Conservation (phyloP, 495 filamentous ascomycete species). For the Penicillium macrosclerotiorum region DNA sequence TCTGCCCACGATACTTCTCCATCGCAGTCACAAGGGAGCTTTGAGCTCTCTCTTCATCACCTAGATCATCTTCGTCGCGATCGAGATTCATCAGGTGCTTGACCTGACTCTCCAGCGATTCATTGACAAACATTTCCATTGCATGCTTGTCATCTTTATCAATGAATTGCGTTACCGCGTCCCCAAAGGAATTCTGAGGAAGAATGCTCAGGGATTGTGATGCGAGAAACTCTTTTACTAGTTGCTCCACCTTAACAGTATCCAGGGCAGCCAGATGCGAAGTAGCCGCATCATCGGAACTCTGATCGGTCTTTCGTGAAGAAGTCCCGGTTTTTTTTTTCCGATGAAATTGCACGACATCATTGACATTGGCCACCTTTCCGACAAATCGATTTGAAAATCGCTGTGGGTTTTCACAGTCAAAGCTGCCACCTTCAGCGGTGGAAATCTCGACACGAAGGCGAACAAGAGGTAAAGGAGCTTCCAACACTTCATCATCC, state of each 20-base stretch:
- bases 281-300: conserved; percentile 57
- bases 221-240: conserved; percentile 81
- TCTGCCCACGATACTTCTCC: conserved; percentile 63
- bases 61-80: conserved; percentile 63
- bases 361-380: conserved; percentile 88
- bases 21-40: conserved; percentile 64
- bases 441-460: conserved; percentile 89
- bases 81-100: conserved; percentile 67
- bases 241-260: conserved; percentile 78
- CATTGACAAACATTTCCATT: conserved; percentile 82
- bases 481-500: conserved; percentile 51
- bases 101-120: conserved; percentile 73
- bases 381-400: conserved; percentile 92
- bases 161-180: conserved; percentile 90
- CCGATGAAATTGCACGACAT: conserved; percentile 89
- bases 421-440: conserved; percentile 80
- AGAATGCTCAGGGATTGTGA: conserved; percentile 87
- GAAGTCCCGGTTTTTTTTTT: conserved; percentile 62
- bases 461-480: conserved; percentile 79
- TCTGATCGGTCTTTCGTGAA: conserved; percentile 38
- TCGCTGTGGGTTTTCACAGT: conserved; percentile 92
- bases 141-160: conserved; percentile 95
- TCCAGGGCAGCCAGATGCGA: conserved; percentile 63
- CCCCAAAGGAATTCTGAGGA: conserved; percentile 85
- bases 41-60: conserved; percentile 58